These are phyloP conservation scores for Paecilomyces fulvus DNA, from an alignment of 2,329 filamentous ascomycete species.

Conservation along the genomic window DNA sequence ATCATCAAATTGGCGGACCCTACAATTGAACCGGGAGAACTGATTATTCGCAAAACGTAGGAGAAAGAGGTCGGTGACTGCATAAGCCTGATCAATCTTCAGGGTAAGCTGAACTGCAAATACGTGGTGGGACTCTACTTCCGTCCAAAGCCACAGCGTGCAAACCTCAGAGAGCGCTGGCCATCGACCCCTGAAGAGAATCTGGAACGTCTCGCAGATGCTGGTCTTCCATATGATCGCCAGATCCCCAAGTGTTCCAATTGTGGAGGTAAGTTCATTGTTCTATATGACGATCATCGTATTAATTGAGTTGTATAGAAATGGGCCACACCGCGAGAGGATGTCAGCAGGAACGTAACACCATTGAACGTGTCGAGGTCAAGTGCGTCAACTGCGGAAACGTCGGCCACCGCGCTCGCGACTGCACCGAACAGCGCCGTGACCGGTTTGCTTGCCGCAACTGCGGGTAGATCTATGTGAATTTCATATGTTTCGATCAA, in stretches of 20 bases:
- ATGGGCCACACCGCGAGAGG: constrained; percentile 39
- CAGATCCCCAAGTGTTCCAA: constrained; percentile 44
- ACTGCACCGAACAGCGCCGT: constrained; percentile 33
- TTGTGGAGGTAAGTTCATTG: constrained; percentile 36
- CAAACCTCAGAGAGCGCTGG: constrained; percentile 40
- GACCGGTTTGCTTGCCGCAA: constrained; percentile 43
- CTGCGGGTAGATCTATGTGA: constrained; percentile 34
- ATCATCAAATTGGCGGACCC: background rate
- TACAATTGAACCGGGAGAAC: background rate
- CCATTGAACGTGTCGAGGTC: constrained; percentile 35
- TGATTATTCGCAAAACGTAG: constrained; percentile 16
- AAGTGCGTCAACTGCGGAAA: constrained; percentile 44
- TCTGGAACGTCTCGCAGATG: constrained; percentile 41
- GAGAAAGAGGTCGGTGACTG: constrained; percentile 34
- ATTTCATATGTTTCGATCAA: background rate
- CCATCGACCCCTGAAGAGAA: constrained; percentile 43
- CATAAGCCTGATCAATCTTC: constrained; percentile 44
- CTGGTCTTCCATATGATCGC: constrained; percentile 44
- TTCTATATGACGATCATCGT: background rate
- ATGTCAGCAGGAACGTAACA: constrained; percentile 41
- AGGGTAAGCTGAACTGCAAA: constrained; percentile 44
- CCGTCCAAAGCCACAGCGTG: constrained; percentile 38
- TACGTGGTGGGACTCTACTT: constrained; percentile 45
- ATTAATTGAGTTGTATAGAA: constrained; percentile 20
- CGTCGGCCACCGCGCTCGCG: constrained; percentile 41